Evolutionary conservation across 2,329 filamentous ascomycete species (phyloP).

Genomic region (Chaetomium sp.): DNA sequence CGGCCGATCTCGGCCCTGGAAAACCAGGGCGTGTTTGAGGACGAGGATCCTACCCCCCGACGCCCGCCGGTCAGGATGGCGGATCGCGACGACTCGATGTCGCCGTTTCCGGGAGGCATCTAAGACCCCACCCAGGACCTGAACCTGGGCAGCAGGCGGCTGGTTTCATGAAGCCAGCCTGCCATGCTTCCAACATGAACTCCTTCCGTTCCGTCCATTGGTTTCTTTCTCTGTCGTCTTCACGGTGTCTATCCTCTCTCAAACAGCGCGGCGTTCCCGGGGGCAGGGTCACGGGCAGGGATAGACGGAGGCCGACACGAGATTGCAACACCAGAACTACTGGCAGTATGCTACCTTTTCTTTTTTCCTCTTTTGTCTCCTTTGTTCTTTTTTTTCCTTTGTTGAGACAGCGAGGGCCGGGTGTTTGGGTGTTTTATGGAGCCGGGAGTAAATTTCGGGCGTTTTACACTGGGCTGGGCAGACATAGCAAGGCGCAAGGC

Average conservation of each 20-base stretch:
- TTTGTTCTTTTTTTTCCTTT: slow-evolving; percentile 10
- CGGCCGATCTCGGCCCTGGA: slow-evolving; percentile 24
- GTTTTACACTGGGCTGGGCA: background rate
- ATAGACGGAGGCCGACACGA: slow-evolving; percentile 4
- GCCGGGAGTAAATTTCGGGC: background rate
- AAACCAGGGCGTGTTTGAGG: slow-evolving; percentile 16
- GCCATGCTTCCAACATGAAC: background rate
- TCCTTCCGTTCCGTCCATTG: background rate
- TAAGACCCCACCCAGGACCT: background rate
- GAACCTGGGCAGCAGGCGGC: background rate
- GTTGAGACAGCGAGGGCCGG: background rate
- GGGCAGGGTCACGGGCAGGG: background rate
- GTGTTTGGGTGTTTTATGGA: slow-evolving; percentile 3
- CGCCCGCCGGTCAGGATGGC: slow-evolving; percentile 29
- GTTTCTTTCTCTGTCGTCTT: slow-evolving; percentile 5
- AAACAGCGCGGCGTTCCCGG: slow-evolving; percentile 28
- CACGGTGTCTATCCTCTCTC: slow-evolving; percentile 9
- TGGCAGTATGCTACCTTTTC: background rate
- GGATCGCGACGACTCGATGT: slow-evolving; percentile 27
- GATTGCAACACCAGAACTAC: slow-evolving; percentile 21
- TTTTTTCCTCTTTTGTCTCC: background rate
- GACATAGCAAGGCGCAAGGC: slow-evolving; percentile 13
- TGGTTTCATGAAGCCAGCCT: background rate
- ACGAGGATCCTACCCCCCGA: slow-evolving; percentile 35
- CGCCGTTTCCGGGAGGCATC: slow-evolving; percentile 28